Base-by-base conservation (phyloP, 2,329 filamentous ascomycete species). In the Beauveria varroae region DNA sequence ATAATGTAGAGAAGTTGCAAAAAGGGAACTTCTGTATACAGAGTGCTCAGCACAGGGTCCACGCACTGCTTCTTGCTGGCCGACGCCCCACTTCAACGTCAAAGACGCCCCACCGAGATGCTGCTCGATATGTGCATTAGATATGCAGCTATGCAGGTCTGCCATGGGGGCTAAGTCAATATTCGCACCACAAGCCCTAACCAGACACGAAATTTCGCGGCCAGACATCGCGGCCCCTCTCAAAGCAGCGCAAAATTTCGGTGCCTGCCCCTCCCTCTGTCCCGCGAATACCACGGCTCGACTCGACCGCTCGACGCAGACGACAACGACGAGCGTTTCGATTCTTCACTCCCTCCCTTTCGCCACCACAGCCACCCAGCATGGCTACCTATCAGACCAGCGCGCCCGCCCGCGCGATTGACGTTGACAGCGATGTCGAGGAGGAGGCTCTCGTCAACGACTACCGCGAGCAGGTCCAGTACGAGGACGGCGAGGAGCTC, bases 371-470 rank as follows among this genome's bases (percentile, higher is more conserved):
- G 63, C 61, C 65, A 65, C 40, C 63, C 66, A 52, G 37, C 63
- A 88, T 88, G 85, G 85, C 82, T 75, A 79, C 76, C 68, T 85
- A 83, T 72, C 80, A 85, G 72, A 87, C 86, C 74, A 82, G 78
- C 71, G 79, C 82, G 72, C 81, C 84, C 67, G 74, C 80, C 72
- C 83, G 85, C 75, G 77, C 81, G 67, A 77, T 85, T 63, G 86
- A 86, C 70, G 89, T 93, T 76, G 92, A 96, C 74, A 96, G 91
- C 73, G 95, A 98, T 75, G 89, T 91, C 67, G 93, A 97, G 79
- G 93, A 98, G 83, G 95, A 98, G 79, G 89, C 89, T 70, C 86
- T 99, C 68, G 95, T 92, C 70, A 91, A 92, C 78, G 92, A 98
- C 79, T 97, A 97, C 84, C 88, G 87, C 74, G 91, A 97, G 80